A percentile compares a stretch with the other conserved stretches of the same genome.
Evolutionary conservation across 768 basidiomycete species (phyloP).

Genomic region (Collybia sordida): DNA sequence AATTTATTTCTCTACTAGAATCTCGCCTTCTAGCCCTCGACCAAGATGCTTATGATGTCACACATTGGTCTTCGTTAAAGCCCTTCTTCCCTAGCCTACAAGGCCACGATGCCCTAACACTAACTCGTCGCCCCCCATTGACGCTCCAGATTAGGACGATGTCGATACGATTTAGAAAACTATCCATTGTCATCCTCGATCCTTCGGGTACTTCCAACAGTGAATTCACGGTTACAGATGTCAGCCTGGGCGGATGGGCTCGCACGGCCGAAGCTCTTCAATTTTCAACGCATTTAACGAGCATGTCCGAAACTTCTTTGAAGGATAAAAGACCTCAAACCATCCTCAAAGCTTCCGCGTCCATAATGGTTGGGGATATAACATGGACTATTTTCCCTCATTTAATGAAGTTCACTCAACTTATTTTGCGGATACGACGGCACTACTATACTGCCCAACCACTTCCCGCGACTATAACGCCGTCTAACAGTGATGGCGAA

Average conservation of each 20-base stretch:
- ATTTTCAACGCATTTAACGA: slow-evolving; percentile 13
- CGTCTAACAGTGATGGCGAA: background rate
- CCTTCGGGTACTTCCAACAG: slow-evolving; percentile 30
- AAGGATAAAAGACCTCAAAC: slow-evolving; percentile 29
- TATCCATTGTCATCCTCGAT: slow-evolving; percentile 33
- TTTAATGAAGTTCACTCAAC: slow-evolving; percentile 59
- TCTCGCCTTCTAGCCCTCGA: slow-evolving; percentile 42
- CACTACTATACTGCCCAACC: slow-evolving; percentile 24
- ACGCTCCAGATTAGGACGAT: slow-evolving; percentile 13
- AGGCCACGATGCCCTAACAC: slow-evolving; percentile 2
- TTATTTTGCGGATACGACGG: slow-evolving; percentile 49
- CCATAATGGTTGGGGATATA: slow-evolving; percentile 39
- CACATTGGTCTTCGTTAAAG: slow-evolving; percentile 27
- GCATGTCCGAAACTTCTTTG: slow-evolving; percentile 47
- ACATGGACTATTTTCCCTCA: slow-evolving; percentile 51
- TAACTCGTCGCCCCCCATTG: background rate
- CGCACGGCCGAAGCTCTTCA: slow-evolving; percentile 23
- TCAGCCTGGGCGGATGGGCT: slow-evolving; percentile 22
- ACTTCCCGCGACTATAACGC: slow-evolving; percentile 6
- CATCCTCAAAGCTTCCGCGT: slow-evolving; percentile 30
- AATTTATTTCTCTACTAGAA: slow-evolving; percentile 34
- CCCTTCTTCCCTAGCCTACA: slow-evolving; percentile 23
- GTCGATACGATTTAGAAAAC: slow-evolving; percentile 24
- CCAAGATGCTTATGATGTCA: slow-evolving; percentile 36
- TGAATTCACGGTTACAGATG: slow-evolving; percentile 32